Conservation (phyloP, 2,329 filamentous ascomycete species). For the Pestalotiopsis sp. region DNA sequence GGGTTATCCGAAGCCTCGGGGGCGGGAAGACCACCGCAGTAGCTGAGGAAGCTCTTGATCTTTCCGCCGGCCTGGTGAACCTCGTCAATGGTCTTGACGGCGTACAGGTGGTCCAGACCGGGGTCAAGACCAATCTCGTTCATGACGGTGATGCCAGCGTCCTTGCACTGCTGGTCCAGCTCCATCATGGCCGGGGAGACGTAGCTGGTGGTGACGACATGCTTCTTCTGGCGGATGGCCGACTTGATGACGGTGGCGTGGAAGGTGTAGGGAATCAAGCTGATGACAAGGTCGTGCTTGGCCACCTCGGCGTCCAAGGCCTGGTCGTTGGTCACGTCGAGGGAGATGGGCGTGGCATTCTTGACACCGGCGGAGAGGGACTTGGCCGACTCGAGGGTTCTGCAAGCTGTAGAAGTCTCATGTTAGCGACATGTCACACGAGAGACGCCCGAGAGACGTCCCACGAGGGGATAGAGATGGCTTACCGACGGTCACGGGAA, state of each 20-base stretch:
- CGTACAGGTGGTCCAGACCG: conserved; percentile 65
- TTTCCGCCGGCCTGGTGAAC: conserved; percentile 89
- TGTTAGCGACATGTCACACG: neutral
- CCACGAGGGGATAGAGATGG: neutral
- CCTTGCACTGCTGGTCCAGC: conserved; percentile 80
- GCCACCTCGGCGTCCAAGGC: conserved; percentile 81
- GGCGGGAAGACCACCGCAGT: conserved; percentile 79
- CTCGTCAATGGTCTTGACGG: conserved; percentile 83
- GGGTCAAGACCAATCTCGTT: conserved; percentile 80
- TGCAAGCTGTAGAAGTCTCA: conserved; percentile 58
- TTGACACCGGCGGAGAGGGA: conserved; percentile 72
- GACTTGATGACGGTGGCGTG: conserved; percentile 90
- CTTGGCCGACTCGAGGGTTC: conserved; percentile 77
- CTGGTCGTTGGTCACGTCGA: conserved; percentile 77
- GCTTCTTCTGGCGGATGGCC: conserved; percentile 90
- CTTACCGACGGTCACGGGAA: conserved; percentile 66
- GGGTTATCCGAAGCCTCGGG: conserved; percentile 80
- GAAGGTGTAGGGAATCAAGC: conserved; percentile 88
- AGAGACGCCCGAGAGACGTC: too few species aligned
- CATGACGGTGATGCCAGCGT: conserved; percentile 94
- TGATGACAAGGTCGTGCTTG: conserved; percentile 79
- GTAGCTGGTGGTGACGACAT: conserved; percentile 95
- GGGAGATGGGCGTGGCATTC: conserved; percentile 74
- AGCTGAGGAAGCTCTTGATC: conserved; percentile 79
- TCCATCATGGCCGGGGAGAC: conserved; percentile 91